Evolutionary conservation across 768 basidiomycete species (phyloP), one percentile per base, ranked within the genome.

Genomic region (Russula emetica): DNA sequence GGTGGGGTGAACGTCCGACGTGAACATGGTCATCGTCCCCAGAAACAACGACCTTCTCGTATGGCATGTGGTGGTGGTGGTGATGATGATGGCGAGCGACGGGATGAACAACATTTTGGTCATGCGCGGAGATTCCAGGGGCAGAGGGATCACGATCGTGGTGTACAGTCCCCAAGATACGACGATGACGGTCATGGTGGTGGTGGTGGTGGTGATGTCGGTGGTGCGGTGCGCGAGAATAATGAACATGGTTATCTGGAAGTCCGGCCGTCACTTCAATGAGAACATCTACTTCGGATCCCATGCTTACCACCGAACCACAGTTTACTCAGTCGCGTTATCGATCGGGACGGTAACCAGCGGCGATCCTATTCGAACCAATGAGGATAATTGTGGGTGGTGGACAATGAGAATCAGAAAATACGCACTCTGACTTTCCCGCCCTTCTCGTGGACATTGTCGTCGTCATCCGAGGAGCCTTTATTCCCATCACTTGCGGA

Each of bases 291-390:
- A 18, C 14, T 20, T 26, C 14, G 22, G 24, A 58, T 26, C 22
- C 16, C 1, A 26, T 64, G 28, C 55, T 61, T 28, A 54, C 55
- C 60, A 14, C 67, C 64, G 13, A 72, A 58, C 66, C 69, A 70
- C 8, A 69, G n/a, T 30, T 57, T 42, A 47, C 62, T 62, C 55
- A 68, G 30, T 60, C 69, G n/a, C 38, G 67, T 14, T 10, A 72
- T 22, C 4, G 72, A 70, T 52, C 66, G 40, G 20, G 61, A 22
- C 3, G 67, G 51, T 53, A 69, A 56, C 67, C 64, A 72, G 18
- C 47, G 55, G 30, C 70, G 68, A 67, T 70, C 55, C n/a, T 51
- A 14, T 40, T 45, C 40, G 16, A 47, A n/a, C 24, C 40, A 20
- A 24, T 64, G 11, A 55, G 59, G 20, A 32, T 16, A 20, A 45